Evolutionary conservation across 2,329 filamentous ascomycete species (phyloP).

Genomic region (Xylaria sp.): DNA sequence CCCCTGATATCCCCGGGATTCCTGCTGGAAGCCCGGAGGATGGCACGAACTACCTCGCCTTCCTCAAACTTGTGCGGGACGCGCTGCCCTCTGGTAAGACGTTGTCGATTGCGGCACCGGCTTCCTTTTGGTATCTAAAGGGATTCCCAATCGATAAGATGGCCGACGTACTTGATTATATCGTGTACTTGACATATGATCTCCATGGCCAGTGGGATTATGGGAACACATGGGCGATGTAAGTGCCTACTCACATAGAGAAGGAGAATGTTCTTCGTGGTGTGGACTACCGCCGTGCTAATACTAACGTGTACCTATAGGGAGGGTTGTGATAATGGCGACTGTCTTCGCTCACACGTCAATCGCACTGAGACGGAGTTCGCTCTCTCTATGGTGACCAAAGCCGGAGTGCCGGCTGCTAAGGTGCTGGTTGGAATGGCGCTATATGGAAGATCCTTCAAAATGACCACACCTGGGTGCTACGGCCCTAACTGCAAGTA

Average conservation of each 20-base stretch:
- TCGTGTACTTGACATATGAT: background rate
- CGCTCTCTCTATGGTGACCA: background rate
- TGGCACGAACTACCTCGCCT: too few relatives aligned
- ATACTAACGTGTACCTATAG: too few relatives aligned
- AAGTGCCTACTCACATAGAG: too few relatives aligned
- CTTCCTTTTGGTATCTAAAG: background rate
- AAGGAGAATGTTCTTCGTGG: too few relatives aligned
- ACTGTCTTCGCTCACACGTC: background rate
- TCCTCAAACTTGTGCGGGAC: too few relatives aligned
- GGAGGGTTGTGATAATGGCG: too few relatives aligned
- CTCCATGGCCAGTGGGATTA: constrained; percentile 7
- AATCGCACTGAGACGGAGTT: background rate
- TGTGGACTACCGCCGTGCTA: too few relatives aligned
- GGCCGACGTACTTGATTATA: background rate
- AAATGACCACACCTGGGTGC: background rate
- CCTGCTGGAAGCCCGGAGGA: too few relatives aligned
- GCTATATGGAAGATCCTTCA: background rate
- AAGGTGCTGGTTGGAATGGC: background rate
- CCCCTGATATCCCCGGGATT: too few relatives aligned
- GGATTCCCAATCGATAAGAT: background rate
- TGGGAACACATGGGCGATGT: too few relatives aligned
- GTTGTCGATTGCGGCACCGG: too few relatives aligned
- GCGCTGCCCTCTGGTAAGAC: too few relatives aligned
- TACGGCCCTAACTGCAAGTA: background rate
- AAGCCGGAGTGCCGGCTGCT: background rate